Base-by-base conservation (phyloP, 768 basidiomycete species). In the Tylopilus balloui region DNA sequence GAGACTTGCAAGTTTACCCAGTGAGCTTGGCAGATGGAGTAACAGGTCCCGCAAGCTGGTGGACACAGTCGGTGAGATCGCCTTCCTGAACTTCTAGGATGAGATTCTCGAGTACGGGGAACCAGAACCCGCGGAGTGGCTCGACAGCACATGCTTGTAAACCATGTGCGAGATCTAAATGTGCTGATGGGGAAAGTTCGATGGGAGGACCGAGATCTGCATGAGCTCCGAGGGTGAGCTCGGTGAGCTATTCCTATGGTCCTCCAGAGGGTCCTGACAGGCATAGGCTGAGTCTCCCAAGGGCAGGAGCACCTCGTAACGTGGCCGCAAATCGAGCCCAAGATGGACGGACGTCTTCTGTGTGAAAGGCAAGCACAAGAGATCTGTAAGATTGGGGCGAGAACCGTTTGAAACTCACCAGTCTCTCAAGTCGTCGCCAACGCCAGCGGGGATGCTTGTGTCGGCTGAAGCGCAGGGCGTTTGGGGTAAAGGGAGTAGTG, bases 121-220 rank as follows among this genome's bases (percentile, higher is more conserved):
- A 32, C 9, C 25, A 10, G 14, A 44, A 8, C 12, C 15, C 24
- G 31, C 43, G 43, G 23, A 44, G 9, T 5, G 35, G 32, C 10
- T 15, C 32, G 43, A 44, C 35, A 5, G 32, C 43, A 35, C 23
- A 13, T 10, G 15, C 23, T 24, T 3, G 32, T n/a, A 23, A 44
- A 19, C 21, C 75, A 53, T 80, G 78, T 50, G 81, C 78, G 27
- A 88, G 70, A 13, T 70, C 56, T 51, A 78, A 65, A 19, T 60
- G 52, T 25, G 53, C 50, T 27, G 76, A 56, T 36, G 45, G 59
- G 3, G 17, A 55, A 20, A 69, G 51, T 34, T 55, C 47, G 36
- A 77, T 57, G 10, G 67, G 59, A 31, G 54, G 47, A 11, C 65
- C 61, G 52, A 68, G 68, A n/a, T 64, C 57, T 8, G 50, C 54